These are phyloP conservation scores for Dioscorea cayenensis DNA, from an alignment of 116 monocot genomes.

Conservation along the genomic window DNA sequence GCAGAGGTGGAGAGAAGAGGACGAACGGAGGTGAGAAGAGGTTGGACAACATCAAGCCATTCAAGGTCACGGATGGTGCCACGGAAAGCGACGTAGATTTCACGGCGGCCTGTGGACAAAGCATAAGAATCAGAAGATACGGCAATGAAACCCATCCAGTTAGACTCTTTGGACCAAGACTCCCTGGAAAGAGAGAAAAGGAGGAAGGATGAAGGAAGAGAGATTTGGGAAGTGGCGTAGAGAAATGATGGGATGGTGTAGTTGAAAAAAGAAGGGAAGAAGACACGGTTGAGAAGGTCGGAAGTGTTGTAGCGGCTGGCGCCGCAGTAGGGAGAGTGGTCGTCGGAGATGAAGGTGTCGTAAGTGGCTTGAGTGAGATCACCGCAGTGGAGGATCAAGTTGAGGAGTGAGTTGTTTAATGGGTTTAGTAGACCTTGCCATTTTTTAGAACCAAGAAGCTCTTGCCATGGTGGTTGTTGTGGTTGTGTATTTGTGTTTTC, in stretches of 20 bases:
- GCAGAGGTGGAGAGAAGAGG: background rate
- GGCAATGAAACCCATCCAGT: slow-evolving; percentile 73
- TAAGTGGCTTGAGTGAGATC: slow-evolving; percentile 68
- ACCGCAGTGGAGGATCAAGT: slow-evolving; percentile 51
- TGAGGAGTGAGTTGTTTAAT: slow-evolving; percentile 38
- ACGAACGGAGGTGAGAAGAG: slow-evolving; percentile 17
- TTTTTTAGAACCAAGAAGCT: slow-evolving; percentile 41
- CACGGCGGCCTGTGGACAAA: slow-evolving; percentile 24
- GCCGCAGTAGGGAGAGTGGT: slow-evolving; percentile 45
- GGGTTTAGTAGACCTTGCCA: slow-evolving; percentile 56
- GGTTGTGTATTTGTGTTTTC: too few species aligned
- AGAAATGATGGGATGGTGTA: slow-evolving; percentile 34
- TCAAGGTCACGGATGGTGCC: slow-evolving; percentile 61
- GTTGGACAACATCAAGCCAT: slow-evolving; percentile 40
- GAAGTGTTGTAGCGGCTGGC: slow-evolving; percentile 43
- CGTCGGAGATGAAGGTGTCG: slow-evolving; percentile 60
- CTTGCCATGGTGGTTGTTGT: slow-evolving; percentile 20
- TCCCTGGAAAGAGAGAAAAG: slow-evolving; percentile 45
- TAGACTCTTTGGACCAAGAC: slow-evolving; percentile 65
- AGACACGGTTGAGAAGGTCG: slow-evolving; percentile 25
- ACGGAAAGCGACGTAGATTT: slow-evolving; percentile 50
- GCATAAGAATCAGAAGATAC: slow-evolving; percentile 37
- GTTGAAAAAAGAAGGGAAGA: slow-evolving; percentile 18
- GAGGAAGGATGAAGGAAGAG: slow-evolving; percentile 36
- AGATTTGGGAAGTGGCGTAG: slow-evolving; percentile 45